Conservation (phyloP, 1,284 basidiomycete species). For the Melampsora larici-populina region DNA sequence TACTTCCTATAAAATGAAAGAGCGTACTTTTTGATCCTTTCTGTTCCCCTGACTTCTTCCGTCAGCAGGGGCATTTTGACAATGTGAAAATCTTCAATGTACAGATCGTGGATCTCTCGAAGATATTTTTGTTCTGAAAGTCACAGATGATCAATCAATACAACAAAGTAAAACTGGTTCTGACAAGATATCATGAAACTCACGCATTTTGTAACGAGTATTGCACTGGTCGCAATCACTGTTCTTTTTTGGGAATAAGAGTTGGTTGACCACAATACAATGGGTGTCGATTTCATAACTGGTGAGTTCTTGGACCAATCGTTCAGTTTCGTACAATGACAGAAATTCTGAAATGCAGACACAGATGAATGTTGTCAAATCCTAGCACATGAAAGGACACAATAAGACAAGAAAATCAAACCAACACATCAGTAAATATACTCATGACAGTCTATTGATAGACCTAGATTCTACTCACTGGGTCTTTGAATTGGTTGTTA, state of each 20-base stretch:
- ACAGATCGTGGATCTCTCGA: conserved; percentile 86
- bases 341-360: conserved; percentile 98
- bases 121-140: conserved; percentile 78
- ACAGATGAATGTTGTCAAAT: conserved; percentile 68
- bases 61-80: conserved; percentile 86
- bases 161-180: background rate
- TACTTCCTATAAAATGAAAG: background rate
- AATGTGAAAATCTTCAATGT: conserved; percentile 96
- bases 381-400: background rate
- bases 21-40: conserved; percentile 74
- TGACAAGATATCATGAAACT: background rate
- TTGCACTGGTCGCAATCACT: conserved; percentile 93
- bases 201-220: conserved; percentile 86
- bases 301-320: conserved; percentile 91
- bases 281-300: conserved; percentile 97
- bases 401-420: background rate
- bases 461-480: conserved; percentile 62
- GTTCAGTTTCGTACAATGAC: conserved; percentile 96
- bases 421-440: background rate
- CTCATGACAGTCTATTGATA: background rate
- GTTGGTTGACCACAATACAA: conserved; percentile 96
- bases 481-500: conserved; percentile 98
- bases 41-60: conserved; percentile 91
- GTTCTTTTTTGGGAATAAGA: conserved; percentile 85
- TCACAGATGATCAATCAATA: background rate